Conservation (phyloP, 2,329 filamentous ascomycete species). For the Lachnellula suecica region DNA sequence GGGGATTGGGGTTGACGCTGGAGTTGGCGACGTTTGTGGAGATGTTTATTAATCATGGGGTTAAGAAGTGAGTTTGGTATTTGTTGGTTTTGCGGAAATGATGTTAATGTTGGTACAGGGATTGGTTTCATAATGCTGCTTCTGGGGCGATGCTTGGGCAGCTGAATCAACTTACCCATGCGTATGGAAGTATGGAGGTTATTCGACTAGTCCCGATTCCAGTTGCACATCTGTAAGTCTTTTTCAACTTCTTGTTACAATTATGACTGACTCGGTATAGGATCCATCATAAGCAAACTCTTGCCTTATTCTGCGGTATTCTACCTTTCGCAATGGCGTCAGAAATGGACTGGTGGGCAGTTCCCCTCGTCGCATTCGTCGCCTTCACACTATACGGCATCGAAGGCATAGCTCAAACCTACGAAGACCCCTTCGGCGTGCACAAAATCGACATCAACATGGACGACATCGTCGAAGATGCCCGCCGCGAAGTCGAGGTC, state of each 20-base stretch:
- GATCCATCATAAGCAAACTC: slow-evolving; percentile 64
- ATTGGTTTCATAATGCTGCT: slow-evolving; percentile 60
- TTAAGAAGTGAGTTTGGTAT: slow-evolving; percentile 36
- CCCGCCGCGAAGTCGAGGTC: slow-evolving; percentile 55
- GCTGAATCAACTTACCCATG: slow-evolving; percentile 54
- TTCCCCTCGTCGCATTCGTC: slow-evolving; percentile 58
- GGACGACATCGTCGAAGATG: slow-evolving; percentile 63
- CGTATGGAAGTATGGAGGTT: slow-evolving; percentile 64
- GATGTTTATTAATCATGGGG: slow-evolving; percentile 55
- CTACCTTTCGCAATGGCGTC: slow-evolving; percentile 63
- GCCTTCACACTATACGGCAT: slow-evolving; percentile 66
- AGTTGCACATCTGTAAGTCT: slow-evolving; percentile 52
- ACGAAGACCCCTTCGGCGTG: slow-evolving; percentile 67
- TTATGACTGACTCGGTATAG: slow-evolving; percentile 28
- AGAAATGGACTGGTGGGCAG: slow-evolving; percentile 62
- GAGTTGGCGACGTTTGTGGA: slow-evolving; percentile 61
- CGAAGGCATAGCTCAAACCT: slow-evolving; percentile 48
- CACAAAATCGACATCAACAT: slow-evolving; percentile 68
- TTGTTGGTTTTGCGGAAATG: neutral
- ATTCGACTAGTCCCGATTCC: slow-evolving; percentile 64
- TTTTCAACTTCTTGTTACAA: slow-evolving; percentile 24
- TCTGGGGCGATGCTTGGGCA: slow-evolving; percentile 57
- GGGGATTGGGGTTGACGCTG: slow-evolving; percentile 58
- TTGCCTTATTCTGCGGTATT: slow-evolving; percentile 59
- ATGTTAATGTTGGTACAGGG: slow-evolving; percentile 30